Base-by-base conservation (phyloP, 352 stramenopile species). In the Phytophthora europaea region DNA sequence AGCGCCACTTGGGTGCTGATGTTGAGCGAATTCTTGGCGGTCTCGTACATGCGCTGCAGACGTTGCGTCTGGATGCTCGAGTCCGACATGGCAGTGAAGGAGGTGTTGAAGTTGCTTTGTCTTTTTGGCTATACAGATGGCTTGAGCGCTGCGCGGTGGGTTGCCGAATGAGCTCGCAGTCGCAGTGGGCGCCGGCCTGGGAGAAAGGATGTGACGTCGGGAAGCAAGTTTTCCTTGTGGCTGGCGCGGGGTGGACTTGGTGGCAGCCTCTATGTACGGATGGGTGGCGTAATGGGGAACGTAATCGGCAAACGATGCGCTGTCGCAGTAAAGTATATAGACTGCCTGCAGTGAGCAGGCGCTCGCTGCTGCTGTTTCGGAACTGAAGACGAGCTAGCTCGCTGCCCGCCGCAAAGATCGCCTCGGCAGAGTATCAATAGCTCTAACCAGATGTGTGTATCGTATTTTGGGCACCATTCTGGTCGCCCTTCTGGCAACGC, bases 1-100 rank as follows among this genome's bases (percentile, higher is more conserved):
- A 84, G 75, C 50, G 79, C 83, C 72, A 94, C 84, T 60, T 93
- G 80, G n/a, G 90, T 94, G 79, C 81, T 87, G 66, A 95, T 92
- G 73, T 87, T 92, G 61, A 95, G 84, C 70, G 86, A 91, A 58
- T 86, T 81, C 81, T 94, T 93, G 58, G 88, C 72, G 70, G 85
- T 94, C 74, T 94, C 88, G 53, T 83, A 88, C 65, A 91, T 76
- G 62, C 86, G 86, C 70, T 91, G 86, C 53, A 95, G 82, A 6
- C 88, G 88, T 64, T 85, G 80, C 56, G 79, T 81, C 70, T 88
- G 76, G 52, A 88, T 75, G 65, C 58, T 77, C 23, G 20, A 2
- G n/a, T 89, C 83, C 48, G 83, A 79, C 82, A 93, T 92, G 20
- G 18, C 22, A 28, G 43, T 22, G 43, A 16, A 12, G 43, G 18